Conservation (phyloP, 148 eudicot species). For the Dianthus caryophyllus region DNA sequence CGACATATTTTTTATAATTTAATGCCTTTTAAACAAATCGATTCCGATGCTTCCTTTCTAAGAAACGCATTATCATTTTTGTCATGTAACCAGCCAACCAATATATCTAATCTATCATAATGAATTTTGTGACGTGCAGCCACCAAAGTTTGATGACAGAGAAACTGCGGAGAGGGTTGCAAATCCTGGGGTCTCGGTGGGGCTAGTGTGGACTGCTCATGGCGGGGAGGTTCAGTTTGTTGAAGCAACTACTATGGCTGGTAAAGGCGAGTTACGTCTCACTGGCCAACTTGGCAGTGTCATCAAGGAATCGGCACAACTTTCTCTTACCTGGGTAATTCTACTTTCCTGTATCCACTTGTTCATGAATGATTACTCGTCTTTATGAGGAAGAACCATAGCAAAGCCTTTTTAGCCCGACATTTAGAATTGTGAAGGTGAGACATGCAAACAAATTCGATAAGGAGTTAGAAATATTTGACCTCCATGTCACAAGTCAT, state of each 20-base stretch:
- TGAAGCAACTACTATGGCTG: slow-evolving; percentile 78
- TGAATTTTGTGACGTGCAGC: slow-evolving; percentile 41
- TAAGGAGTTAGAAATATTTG: background rate
- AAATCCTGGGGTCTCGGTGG: slow-evolving; percentile 85
- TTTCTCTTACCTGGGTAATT: slow-evolving; percentile 94
- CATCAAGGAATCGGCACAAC: slow-evolving; percentile 96
- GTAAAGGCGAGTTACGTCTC: slow-evolving; percentile 84
- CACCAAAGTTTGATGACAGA: slow-evolving; percentile 90
- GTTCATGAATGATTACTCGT: background rate
- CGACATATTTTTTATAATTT: background rate
- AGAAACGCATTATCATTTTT: background rate
- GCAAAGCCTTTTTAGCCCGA: background rate
- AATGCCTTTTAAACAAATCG: background rate
- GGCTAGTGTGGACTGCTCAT: slow-evolving; percentile 90
- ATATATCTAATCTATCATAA: slow-evolving; percentile 1
- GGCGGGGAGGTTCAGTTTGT: slow-evolving; percentile 98
- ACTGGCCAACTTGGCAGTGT: slow-evolving; percentile 99
- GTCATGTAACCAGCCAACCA: background rate
- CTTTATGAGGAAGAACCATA: background rate
- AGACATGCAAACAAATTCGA: background rate
- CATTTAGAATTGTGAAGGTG: background rate
- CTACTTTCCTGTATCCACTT: slow-evolving; percentile 3
- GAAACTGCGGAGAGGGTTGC: slow-evolving; percentile 94
- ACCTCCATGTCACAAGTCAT: background rate
- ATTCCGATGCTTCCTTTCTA: background rate